phyloP scores from a whole-genome alignment of 495 filamentous ascomycete species.

The Neurospora tetrasperma region DNA sequence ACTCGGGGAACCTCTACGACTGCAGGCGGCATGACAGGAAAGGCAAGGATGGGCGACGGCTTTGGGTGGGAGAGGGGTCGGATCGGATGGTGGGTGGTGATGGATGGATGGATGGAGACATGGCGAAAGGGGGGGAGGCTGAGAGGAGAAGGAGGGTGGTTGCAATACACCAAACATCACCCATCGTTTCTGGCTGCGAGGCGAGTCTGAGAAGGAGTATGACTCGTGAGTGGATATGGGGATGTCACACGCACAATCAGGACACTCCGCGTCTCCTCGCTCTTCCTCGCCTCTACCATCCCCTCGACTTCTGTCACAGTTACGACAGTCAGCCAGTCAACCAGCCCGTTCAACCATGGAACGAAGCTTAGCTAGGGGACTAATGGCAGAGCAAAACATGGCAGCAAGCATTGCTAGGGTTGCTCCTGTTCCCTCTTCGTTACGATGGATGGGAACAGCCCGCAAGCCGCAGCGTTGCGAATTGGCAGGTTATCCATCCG shows the following conservation, averaged over 20 bases:
- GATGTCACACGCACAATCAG: background rate
- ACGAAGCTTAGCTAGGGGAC: background rate
- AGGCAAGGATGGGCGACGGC: background rate
- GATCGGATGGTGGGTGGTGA: background rate
- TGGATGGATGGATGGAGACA: background rate
- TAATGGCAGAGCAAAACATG: background rate
- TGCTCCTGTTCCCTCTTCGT: background rate
- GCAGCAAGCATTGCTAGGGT: background rate
- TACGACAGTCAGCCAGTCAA: background rate
- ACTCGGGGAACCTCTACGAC: background rate
- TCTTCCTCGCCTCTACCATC: background rate
- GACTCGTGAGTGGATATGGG: background rate
- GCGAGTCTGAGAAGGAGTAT: background rate
- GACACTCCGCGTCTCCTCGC: background rate
- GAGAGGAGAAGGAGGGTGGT: background rate
- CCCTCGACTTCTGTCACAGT: background rate
- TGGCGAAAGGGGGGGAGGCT: background rate
- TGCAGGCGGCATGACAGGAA: background rate
- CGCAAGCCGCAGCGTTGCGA: background rate
- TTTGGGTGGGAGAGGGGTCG: background rate
- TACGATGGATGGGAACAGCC: background rate
- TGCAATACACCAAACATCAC: background rate
- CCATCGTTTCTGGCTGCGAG: background rate
- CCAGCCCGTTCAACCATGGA: background rate
- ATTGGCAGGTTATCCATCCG: background rate